These are phyloP conservation scores for Sugiyamaella marilandica DNA, from an alignment of 805 yeast species.

Conservation along the genomic window DNA sequence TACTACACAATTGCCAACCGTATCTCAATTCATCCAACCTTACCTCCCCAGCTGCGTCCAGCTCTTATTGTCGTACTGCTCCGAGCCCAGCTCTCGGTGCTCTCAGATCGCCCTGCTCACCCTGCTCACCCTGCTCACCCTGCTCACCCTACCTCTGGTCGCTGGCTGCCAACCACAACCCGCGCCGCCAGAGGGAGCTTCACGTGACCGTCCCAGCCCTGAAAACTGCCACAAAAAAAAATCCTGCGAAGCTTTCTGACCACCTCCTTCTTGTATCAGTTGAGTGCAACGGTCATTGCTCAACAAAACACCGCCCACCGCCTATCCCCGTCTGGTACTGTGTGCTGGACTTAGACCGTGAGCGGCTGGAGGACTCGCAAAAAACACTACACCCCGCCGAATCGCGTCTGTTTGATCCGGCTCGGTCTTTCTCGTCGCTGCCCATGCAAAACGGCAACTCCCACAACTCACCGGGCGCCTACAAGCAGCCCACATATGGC, in stretches of 20 bases:
- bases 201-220: background rate
- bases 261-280: slow-evolving; percentile 3
- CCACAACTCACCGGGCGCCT: background rate
- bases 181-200: background rate
- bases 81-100: no score
- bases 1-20: no score
- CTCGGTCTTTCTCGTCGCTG: no score
- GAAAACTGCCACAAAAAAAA: background rate
- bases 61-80: no score
- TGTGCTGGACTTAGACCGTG: background rate
- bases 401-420: no score
- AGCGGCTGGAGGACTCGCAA: slow-evolving; percentile 1
- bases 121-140: no score
- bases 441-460: slow-evolving; percentile 1
- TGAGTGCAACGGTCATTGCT: slow-evolving; percentile 2
- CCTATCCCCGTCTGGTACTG: background rate
- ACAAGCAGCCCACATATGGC: background rate
- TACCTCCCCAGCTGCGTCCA: no score
- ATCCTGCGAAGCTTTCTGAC: slow-evolving; percentile 2
- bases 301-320: background rate
- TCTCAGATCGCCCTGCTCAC: no score
- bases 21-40: no score
- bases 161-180: no score
- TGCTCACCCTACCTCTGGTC: no score
- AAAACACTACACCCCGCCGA: no score